These are phyloP conservation scores for Neonectria faginata DNA, from an alignment of 2,329 filamentous ascomycete genomes.

Conservation along the genomic window DNA sequence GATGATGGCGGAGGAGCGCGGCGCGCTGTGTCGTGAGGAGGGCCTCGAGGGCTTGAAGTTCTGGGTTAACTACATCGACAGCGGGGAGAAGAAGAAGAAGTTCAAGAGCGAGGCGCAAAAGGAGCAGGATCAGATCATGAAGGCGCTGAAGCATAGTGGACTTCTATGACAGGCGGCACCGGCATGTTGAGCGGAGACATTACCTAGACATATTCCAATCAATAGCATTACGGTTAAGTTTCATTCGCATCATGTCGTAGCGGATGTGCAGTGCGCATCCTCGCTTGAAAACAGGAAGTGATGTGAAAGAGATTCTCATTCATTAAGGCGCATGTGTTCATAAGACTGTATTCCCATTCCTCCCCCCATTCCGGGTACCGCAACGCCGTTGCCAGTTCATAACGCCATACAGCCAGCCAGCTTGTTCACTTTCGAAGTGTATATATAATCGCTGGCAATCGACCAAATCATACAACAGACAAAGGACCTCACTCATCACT, in stretches of 20 bases:
- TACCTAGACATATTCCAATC: conserved; percentile 16
- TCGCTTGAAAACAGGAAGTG: background rate
- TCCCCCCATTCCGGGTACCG: conserved; percentile 1
- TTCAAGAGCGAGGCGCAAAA: conserved; percentile 45
- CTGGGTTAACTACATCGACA: conserved; percentile 83
- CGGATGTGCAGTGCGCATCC: background rate
- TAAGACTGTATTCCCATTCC: conserved; percentile 14
- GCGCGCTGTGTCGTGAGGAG: conserved; percentile 89
- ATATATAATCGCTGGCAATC: background rate
- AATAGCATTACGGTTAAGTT: conserved; percentile 10
- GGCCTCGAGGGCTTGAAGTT: conserved; percentile 91
- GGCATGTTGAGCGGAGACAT: conserved; percentile 5
- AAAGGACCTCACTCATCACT: background rate
- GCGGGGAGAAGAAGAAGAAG: conserved; percentile 51
- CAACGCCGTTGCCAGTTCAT: conserved; percentile 12
- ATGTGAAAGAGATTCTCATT: background rate
- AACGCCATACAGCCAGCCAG: conserved; percentile 17
- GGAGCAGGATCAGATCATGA: conserved; percentile 57
- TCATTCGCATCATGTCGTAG: background rate
- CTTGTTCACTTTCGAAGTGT: background rate
- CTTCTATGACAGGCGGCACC: conserved; percentile 31
- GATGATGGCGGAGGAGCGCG: conserved; percentile 95
- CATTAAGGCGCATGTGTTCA: conserved; percentile 15
- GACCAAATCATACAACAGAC: background rate
- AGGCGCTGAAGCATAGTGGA: conserved; percentile 58